Evolutionary conservation across 2,329 filamentous ascomycete genomes (phyloP), one percentile per base, ranked within the genome.

Genomic region (Colletotrichum tropicicola): DNA sequence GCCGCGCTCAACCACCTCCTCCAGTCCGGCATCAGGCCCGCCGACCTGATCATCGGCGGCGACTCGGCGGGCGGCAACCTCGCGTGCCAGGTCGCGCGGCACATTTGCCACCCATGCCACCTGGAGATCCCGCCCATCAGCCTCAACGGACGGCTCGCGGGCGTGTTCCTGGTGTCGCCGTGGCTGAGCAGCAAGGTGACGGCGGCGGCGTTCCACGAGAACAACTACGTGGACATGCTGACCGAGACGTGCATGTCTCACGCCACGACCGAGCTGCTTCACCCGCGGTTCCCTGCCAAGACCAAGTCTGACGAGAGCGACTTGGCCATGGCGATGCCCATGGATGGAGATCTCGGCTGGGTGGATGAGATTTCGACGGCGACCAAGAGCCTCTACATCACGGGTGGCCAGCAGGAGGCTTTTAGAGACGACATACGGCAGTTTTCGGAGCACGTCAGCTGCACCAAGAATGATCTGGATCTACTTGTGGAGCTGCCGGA

Each of bases 31-130:
- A 64, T 77, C 45, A 41, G 41, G 6, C 72, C 77, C 0, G 55
- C 66, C 2, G 69, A 79, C 51, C 68, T 80, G 10, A 66, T 78
- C 47, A 54, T 79, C 8, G 77, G 77, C 15, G 62, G 62, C n/a
- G 78, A 80, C 52, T 79, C 77, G 10, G 77, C 77, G 0, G 78
- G 78, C 13, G 78, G 73, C 0, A 78, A 79, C 59, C 49, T 80
- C 30, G 70, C 74, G 1, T 65, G 70, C 10, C 74, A 77, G 64
- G 53, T 79, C 6, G 62, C 79, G 9, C 63, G 71, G 9, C 77
- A 79, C 49, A 41, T 79, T 3, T 39, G 78, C 9, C 72, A 75
- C 21, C 76, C 77, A 1, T 60, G 56, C 19, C 72, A 74, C 35
- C 66, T 70, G 1, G 67, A 59, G 2, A 71, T 69, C 3, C 43